These are phyloP conservation scores for Naganishia cerealis DNA, from an alignment of 1,284 basidiomycete species.

Conservation along the genomic window DNA sequence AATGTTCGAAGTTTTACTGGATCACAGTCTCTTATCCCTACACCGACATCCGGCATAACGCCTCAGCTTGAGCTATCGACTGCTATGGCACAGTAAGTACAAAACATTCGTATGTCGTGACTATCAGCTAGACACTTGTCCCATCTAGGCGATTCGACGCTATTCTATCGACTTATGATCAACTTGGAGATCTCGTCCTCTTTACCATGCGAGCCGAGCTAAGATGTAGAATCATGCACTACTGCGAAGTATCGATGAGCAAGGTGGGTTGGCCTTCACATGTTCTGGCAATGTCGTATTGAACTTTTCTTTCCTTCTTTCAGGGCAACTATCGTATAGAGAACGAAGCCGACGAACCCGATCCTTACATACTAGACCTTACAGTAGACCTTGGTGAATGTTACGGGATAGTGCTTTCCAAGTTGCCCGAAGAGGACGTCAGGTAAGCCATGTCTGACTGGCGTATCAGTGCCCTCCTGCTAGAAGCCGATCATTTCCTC, in stretches of 20 bases:
- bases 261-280: conserved; percentile 58
- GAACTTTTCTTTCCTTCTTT: background rate
- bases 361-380: conserved; percentile 83
- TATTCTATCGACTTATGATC: conserved; percentile 81
- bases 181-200: conserved; percentile 80
- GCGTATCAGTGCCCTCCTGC: background rate
- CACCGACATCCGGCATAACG: background rate
- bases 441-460: conserved; percentile 58
- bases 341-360: conserved; percentile 82
- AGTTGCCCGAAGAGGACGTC: conserved; percentile 66
- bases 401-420: conserved; percentile 68
- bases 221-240: conserved; percentile 78
- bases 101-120: background rate
- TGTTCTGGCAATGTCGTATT: background rate
- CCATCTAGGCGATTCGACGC: conserved; percentile 80
- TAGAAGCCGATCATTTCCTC: conserved; percentile 26
- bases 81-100: conserved; percentile 79
- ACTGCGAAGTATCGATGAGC: conserved; percentile 74
- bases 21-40: conserved; percentile 20
- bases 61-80: conserved; percentile 59
- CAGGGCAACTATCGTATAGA: conserved; percentile 81
- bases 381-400: conserved; percentile 76
- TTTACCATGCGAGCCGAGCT: conserved; percentile 87
- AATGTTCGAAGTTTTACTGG: background rate
- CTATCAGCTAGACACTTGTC: background rate